Evolutionary conservation across 108 stramenopile genomes (phyloP).

Genomic region (Pseudonitzschia pungens): DNA sequence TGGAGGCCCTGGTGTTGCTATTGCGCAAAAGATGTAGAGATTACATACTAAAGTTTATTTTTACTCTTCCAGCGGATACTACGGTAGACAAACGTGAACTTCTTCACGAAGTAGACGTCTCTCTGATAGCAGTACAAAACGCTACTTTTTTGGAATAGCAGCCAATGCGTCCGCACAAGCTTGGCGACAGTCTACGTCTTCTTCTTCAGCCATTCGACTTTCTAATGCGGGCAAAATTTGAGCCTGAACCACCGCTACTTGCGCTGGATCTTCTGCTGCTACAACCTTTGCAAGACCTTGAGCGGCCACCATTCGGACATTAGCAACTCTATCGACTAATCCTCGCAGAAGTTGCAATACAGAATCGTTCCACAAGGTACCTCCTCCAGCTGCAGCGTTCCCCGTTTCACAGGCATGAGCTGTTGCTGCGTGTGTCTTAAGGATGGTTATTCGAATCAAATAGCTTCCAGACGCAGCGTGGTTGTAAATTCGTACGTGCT

Average conservation of each 20-base stretch:
- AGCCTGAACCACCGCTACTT: constrained; percentile 30
- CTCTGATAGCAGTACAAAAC: neutral
- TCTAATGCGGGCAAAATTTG: constrained; percentile 45
- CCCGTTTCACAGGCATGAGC: constrained; percentile 48
- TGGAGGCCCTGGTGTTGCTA: too few relatives aligned
- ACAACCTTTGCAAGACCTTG: constrained; percentile 56
- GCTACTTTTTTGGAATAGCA: constrained; percentile 32
- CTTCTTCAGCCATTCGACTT: constrained; percentile 41
- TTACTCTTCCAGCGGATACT: too few relatives aligned
- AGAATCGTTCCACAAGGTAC: constrained; percentile 51
- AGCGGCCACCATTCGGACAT: constrained; percentile 88
- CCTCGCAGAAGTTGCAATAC: constrained; percentile 57
- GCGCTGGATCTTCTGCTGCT: constrained; percentile 32
- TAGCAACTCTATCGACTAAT: constrained; percentile 75
- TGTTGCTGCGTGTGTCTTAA: constrained; percentile 60
- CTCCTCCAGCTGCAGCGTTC: constrained; percentile 23
- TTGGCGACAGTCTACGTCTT: constrained; percentile 42
- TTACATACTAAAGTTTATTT: too few relatives aligned
- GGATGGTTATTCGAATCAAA: constrained; percentile 79
- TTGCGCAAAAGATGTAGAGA: too few relatives aligned
- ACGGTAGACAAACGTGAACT: too few relatives aligned
- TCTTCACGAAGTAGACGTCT: too few relatives aligned
- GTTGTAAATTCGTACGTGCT: constrained; percentile 71
- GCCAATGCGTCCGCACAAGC: constrained; percentile 29
- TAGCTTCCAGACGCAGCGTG: constrained; percentile 59